phyloP scores from a whole-genome alignment of 768 basidiomycete species.

The Lanmaoa pseudosensibilis region DNA sequence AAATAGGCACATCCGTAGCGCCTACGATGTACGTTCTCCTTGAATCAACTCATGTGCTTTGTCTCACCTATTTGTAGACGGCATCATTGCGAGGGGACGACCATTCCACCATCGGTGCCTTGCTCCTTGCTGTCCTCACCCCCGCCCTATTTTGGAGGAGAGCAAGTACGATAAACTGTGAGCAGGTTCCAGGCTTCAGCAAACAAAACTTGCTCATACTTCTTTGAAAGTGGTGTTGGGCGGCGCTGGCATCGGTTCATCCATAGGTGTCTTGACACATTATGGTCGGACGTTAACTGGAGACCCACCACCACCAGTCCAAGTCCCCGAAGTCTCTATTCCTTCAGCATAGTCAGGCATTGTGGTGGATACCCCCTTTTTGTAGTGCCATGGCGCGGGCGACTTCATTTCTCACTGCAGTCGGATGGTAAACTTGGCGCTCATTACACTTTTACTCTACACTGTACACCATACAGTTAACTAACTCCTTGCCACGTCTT shows the following conservation, averaged over 20 bases:
- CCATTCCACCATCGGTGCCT: slow-evolving; percentile 70
- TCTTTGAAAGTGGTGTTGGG: slow-evolving; percentile 59
- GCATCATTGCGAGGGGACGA: slow-evolving; percentile 64
- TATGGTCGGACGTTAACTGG: slow-evolving; percentile 53
- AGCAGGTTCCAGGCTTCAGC: slow-evolving; percentile 21
- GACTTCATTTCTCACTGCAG: background rate
- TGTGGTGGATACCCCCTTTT: background rate
- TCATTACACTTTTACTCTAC: slow-evolving; percentile 7
- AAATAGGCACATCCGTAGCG: slow-evolving; percentile 47
- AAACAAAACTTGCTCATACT: background rate
- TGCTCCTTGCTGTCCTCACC: slow-evolving; percentile 61
- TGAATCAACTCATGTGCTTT: background rate
- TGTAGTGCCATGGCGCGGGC: background rate
- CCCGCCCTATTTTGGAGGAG: slow-evolving; percentile 76
- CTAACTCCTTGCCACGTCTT: slow-evolving; percentile 45
- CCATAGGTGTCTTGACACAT: slow-evolving; percentile 58
- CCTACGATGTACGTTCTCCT: slow-evolving; percentile 55
- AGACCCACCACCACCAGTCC: slow-evolving; percentile 45
- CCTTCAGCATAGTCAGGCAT: slow-evolving; percentile 10
- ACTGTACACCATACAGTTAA: slow-evolving; percentile 11
- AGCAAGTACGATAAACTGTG: slow-evolving; percentile 61
- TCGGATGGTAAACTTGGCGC: background rate
- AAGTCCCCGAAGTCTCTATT: slow-evolving; percentile 34
- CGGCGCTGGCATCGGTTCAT: slow-evolving; percentile 67
- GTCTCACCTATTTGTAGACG: slow-evolving; percentile 40